Percentiles rank a stretch among this genome's conserved stretches.
phyloP scores from a whole-genome alignment of 305 asterid species.

The Fraxinus platypoda region DNA sequence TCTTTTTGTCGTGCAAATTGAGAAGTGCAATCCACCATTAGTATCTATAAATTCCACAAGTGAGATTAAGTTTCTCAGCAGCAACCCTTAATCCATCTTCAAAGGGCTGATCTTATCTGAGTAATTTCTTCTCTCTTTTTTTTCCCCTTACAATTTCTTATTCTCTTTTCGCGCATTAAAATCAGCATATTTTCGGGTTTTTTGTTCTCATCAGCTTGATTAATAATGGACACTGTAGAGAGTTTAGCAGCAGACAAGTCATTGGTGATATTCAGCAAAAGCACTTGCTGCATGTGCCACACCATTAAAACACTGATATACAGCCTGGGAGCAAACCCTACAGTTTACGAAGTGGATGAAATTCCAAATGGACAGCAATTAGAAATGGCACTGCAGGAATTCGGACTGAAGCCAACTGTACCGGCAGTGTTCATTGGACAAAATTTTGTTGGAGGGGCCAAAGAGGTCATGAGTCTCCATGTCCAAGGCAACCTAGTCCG shows the following conservation, averaged over 20 bases:
- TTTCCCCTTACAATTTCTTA: too few relatives aligned
- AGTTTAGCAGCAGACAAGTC: background rate
- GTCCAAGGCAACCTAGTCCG: background rate
- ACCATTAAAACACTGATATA: background rate
- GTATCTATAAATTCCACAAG: too few relatives aligned
- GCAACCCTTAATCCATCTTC: too few relatives aligned
- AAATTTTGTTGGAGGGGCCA: background rate
- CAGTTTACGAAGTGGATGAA: background rate
- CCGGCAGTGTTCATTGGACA: background rate
- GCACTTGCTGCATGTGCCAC: background rate
- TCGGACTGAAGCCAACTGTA: background rate
- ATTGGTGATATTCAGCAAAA: background rate
- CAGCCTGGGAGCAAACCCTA: background rate
- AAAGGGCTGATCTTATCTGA: too few relatives aligned
- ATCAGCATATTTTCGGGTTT: too few relatives aligned
- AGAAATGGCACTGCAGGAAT: background rate
- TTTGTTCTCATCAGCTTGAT: background rate
- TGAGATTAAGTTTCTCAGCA: too few relatives aligned
- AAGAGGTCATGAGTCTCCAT: background rate
- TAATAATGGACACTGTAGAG: background rate
- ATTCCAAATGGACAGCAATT: background rate
- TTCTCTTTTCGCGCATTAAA: too few relatives aligned
- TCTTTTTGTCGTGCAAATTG: too few relatives aligned
- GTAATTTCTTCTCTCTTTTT: too few relatives aligned
- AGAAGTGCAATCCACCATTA: too few relatives aligned